Evolutionary conservation across 1,139 yeast genomes (phyloP).

Genomic region (Nematodospora anomalae): DNA sequence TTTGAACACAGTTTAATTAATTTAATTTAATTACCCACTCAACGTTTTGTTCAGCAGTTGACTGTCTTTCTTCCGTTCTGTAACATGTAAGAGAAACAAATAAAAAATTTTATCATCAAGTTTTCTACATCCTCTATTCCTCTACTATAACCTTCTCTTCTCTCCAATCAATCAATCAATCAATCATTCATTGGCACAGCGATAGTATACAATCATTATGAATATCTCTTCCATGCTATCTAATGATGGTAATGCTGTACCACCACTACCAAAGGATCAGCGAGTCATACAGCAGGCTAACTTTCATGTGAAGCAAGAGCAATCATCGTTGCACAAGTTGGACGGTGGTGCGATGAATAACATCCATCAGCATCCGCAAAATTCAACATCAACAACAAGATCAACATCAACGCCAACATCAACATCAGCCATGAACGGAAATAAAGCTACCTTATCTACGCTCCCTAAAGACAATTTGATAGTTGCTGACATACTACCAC

Average conservation of each 20-base stretch:
- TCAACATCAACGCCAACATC: constrained; percentile 3
- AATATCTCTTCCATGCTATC: constrained; percentile 46
- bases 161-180: constrained; percentile 5
- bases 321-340: too few relatives aligned
- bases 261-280: constrained; percentile 7
- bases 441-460: constrained; percentile 3
- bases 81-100: too few relatives aligned
- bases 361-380: too few relatives aligned
- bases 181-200: constrained; percentile 2
- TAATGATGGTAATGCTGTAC: constrained; percentile 18
- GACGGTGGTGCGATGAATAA: too few relatives aligned
- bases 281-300: too few relatives aligned
- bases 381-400: too few relatives aligned
- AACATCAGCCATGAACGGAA: not conserved
- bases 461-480: constrained; percentile 8
- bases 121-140: not conserved
- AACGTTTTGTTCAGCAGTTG: too few relatives aligned
- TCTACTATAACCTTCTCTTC: constrained; percentile 1
- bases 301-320: not conserved
- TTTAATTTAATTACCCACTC: too few relatives aligned
- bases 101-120: not conserved
- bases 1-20: too few relatives aligned
- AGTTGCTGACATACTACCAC: constrained; percentile 11
- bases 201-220: constrained; percentile 20
- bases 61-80: too few relatives aligned